Base-by-base conservation (phyloP, 352 stramenopile species). In the Pythium oligandrum region DNA sequence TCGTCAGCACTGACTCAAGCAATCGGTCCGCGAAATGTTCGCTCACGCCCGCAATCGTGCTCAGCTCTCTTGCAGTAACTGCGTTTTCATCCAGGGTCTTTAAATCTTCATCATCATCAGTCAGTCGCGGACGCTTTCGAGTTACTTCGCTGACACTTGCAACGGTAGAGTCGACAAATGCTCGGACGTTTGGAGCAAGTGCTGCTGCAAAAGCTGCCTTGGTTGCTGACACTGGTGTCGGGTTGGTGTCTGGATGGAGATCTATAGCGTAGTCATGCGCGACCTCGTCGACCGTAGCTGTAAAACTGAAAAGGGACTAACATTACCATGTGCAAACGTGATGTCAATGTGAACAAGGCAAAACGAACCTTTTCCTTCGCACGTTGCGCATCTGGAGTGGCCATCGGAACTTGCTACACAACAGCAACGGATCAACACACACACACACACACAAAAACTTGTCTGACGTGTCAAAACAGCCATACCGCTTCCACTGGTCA, bases 391-490 rank as follows among this genome's bases (percentile, higher is more conserved):
- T 6, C 37, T 75, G 77, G 40, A 83, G 59, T 36, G 82, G 82
- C 82, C 82, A 92, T 17, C 82, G 79, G 53, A 90, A 92, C 53
- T 92, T 89, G 4, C 82, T 92, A 51, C 8, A 26, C 17, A 26
- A 26, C 17, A 26, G 17, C 17, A 26, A 26, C 17, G 17, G 17
- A 26, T 26, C 17, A 26, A 26, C 17, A 26, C 17, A 26, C 17
- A 26, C 17, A 26, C 17, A 26, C 47, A 52, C 17, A 52, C 47
- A 52, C 3, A 36, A 53, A 31, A 17, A 26, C 17, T 26, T 26
- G 17, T 26, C 17, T 26, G 17, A 26, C 17, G 17, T 26, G 17
- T 26, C 8, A 30, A 11, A 48, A 48, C 43, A 31, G 9, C 9
- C 43, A 30, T 42, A 70, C 62, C 62, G 49, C 44, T 62, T 65